Evolutionary conservation across 2,329 filamentous ascomycete species (phyloP).

Genomic region (Sporothrix schenckii): DNA sequence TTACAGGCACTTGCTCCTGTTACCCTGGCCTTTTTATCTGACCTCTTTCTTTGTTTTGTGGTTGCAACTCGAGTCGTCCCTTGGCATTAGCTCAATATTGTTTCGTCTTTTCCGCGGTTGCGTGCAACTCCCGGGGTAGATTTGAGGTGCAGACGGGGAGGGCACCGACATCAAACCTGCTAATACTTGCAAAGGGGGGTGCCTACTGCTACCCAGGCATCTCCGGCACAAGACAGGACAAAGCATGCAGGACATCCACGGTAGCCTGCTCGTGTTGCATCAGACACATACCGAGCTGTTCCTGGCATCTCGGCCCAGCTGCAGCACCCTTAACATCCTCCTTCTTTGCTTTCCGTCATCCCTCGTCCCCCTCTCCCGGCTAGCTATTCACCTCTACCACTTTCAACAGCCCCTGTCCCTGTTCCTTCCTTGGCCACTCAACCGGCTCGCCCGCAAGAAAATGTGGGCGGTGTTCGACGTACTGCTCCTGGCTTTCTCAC

Average conservation of each 20-base stretch:
- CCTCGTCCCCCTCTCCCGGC: constrained; percentile 34
- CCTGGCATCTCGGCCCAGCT: background rate
- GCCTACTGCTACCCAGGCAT: background rate
- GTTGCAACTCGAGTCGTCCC: constrained; percentile 41
- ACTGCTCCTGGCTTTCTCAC: constrained; percentile 18
- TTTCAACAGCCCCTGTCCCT: constrained; percentile 30
- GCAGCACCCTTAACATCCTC: background rate
- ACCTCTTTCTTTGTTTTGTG: constrained; percentile 38
- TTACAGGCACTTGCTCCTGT: background rate
- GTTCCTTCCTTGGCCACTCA: constrained; percentile 35
- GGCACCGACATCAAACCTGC: background rate
- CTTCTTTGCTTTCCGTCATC: constrained; percentile 37
- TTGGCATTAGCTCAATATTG: constrained; percentile 48
- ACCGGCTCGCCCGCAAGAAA: constrained; percentile 26
- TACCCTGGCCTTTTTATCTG: background rate
- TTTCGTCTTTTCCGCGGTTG: constrained; percentile 52
- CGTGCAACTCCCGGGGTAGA: constrained; percentile 34
- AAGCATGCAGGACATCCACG: background rate
- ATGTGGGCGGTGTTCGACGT: constrained; percentile 7
- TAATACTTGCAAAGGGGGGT: constrained; percentile 4
- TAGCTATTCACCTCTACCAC: constrained; percentile 20
- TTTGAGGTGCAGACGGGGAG: constrained; percentile 32
- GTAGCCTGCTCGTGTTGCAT: too few relatives aligned
- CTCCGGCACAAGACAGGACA: background rate
- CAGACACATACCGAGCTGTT: background rate